phyloP scores from a whole-genome alignment of 768 basidiomycete genomes.

The Peribolospora kevripleyi region DNA sequence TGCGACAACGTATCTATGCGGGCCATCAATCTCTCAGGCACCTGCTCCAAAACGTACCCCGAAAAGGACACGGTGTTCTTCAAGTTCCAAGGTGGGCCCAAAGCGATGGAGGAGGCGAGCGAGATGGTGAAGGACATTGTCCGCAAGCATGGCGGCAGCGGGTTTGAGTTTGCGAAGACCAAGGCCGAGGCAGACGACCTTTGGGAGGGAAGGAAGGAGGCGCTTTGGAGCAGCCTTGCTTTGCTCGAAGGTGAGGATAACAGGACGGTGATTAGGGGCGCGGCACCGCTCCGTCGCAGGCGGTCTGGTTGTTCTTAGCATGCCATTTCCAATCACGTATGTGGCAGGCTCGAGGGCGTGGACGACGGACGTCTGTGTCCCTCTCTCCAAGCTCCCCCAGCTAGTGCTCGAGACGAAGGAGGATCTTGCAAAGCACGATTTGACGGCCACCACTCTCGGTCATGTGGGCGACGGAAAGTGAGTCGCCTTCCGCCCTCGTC shows the following conservation, averaged over 20 bases:
- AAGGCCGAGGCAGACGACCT: conserved; percentile 50
- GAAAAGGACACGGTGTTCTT: conserved; percentile 64
- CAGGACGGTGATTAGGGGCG: no score
- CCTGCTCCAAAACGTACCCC: conserved; percentile 27
- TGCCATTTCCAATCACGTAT: no score
- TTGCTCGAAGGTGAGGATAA: no score
- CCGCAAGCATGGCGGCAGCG: conserved; percentile 38
- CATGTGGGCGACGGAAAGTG: conserved; percentile 52
- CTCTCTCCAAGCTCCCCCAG: conserved; percentile 21
- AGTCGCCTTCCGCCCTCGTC: conserved; percentile 20
- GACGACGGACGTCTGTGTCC: conserved; percentile 19
- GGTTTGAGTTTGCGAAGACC: conserved; percentile 46
- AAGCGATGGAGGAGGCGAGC: conserved; percentile 35
- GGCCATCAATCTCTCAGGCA: conserved; percentile 7
- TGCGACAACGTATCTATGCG: background rate
- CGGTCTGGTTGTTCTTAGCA: no score
- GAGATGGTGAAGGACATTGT: conserved; percentile 36
- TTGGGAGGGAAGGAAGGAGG: conserved; percentile 71
- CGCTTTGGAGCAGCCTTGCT: conserved; percentile 30
- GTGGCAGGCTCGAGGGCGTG: background rate
- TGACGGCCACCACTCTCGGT: conserved; percentile 52
- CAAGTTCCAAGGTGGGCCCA: conserved; percentile 59
- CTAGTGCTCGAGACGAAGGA: conserved; percentile 43
- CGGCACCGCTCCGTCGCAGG: no score
- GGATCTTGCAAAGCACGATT: conserved; percentile 37